These are phyloP conservation scores for Musa balbisiana DNA, from an alignment of 202 grass and related monocot genomes.

Conservation along the genomic window DNA sequence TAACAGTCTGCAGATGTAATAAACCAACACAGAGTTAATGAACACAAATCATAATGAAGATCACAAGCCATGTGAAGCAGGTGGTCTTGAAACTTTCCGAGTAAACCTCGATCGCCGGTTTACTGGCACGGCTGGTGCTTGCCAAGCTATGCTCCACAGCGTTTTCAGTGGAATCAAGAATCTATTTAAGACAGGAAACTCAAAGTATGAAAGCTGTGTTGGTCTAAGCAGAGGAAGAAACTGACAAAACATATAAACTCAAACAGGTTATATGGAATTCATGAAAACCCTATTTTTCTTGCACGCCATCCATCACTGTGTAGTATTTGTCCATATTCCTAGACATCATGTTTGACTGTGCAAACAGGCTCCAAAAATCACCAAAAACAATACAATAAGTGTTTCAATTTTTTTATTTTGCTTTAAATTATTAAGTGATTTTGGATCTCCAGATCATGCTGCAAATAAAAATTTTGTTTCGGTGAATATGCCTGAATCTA, in stretches of 20 bases:
- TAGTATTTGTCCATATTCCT: too few species aligned
- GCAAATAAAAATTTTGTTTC: too few species aligned
- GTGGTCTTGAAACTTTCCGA: conserved; percentile 60
- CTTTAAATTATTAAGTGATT: too few species aligned
- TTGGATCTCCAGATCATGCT: too few species aligned
- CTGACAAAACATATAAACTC: neutral
- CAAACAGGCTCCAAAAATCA: too few species aligned
- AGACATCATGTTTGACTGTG: too few species aligned
- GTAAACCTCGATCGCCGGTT: conserved; percentile 47
- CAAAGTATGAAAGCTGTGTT: conserved; percentile 1
- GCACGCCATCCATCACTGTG: too few species aligned
- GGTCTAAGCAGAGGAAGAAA: neutral
- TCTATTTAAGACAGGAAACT: conserved; percentile 31
- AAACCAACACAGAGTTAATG: conserved; percentile 5
- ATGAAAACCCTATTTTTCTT: neutral
- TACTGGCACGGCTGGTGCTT: conserved; percentile 45
- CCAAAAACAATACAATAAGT: too few species aligned
- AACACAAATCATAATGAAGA: conserved; percentile 63
- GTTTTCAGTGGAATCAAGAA: conserved; percentile 74
- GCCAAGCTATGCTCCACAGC: conserved; percentile 71
- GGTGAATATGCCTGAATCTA: too few species aligned
- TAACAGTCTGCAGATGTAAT: too few species aligned
- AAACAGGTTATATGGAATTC: neutral
- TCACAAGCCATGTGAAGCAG: conserved; percentile 77
- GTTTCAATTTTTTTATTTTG: too few species aligned